Percentiles rank a stretch among this genome's conserved stretches.
Conservation (phyloP, 2,329 filamentous ascomycete species). For the Blastomyces emzantsi region DNA sequence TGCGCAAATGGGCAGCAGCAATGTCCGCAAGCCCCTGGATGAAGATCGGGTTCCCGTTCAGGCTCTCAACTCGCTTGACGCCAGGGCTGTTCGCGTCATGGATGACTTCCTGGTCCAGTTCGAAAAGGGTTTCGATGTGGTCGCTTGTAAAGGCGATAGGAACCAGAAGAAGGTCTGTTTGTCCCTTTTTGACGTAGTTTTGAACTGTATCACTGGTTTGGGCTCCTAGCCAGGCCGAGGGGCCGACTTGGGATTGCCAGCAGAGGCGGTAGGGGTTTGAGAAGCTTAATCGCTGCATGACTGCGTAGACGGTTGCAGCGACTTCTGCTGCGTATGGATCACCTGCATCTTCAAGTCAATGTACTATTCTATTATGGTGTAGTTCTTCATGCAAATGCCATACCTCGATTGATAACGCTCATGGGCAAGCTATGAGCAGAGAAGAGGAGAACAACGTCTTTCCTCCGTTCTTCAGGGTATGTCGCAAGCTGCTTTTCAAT, state of each 20-base stretch:
- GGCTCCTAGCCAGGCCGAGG: conserved; percentile 87
- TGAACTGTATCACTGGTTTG: conserved; percentile 85
- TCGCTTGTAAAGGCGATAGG: conserved; percentile 98
- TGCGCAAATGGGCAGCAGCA: conserved; percentile 67
- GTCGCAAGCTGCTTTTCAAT: conserved; percentile 76
- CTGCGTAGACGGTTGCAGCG: conserved; percentile 87
- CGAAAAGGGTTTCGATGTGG: conserved; percentile 94
- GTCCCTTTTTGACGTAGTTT: conserved; percentile 79
- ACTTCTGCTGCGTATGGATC: conserved; percentile 95
- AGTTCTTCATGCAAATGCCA: conserved; percentile 14
- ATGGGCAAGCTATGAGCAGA: conserved; percentile 95
- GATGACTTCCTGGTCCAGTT: conserved; percentile 91
- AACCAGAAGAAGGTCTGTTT: conserved; percentile 82
- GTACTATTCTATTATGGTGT: neutral
- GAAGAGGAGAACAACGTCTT: conserved; percentile 78
- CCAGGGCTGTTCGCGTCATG: conserved; percentile 67
- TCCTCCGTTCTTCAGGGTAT: conserved; percentile 72
- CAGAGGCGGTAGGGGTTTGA: conserved; percentile 87
- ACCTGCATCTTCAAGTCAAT: conserved; percentile 39
- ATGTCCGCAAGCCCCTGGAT: conserved; percentile 84
- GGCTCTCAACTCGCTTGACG: conserved; percentile 80
- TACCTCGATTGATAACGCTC: conserved; percentile 89
- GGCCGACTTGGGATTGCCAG: conserved; percentile 98
- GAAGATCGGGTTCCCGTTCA: conserved; percentile 87
- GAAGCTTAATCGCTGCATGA: conserved; percentile 86